These are phyloP conservation scores for Bonia amplexicaulis DNA, from an alignment of 176 grass and related monocot genomes.

Conservation along the genomic window DNA sequence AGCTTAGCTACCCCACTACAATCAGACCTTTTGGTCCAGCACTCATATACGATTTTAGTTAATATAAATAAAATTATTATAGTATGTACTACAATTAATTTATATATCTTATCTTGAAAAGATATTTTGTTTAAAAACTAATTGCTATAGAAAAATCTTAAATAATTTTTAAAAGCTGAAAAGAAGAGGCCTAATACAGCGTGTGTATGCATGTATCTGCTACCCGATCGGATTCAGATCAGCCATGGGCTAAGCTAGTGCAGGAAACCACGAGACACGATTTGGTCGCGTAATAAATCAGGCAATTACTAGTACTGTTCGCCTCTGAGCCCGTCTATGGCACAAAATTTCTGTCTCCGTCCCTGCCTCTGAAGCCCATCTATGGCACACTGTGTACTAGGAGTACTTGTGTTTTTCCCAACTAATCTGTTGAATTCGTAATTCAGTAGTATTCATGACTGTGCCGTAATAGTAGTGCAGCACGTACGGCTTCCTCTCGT, in stretches of 20 bases:
- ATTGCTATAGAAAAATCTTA: too few relatives aligned
- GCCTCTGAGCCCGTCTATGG: too few relatives aligned
- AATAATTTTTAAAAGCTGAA: too few relatives aligned
- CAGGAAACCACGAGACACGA: background rate
- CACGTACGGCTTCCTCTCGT: background rate
- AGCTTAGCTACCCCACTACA: background rate
- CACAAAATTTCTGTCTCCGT: too few relatives aligned
- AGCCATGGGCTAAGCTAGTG: background rate
- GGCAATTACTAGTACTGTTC: slow-evolving; percentile 16
- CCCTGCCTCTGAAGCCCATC: background rate
- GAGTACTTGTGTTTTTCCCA: background rate
- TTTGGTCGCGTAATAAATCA: slow-evolving; percentile 29
- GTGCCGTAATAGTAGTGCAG: background rate
- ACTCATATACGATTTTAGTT: too few relatives aligned
- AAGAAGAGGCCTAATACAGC: background rate
- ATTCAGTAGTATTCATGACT: background rate
- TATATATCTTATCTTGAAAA: too few relatives aligned
- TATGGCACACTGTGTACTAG: background rate
- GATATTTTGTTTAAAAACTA: too few relatives aligned
- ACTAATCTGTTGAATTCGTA: slow-evolving; percentile 4
- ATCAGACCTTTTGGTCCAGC: background rate
- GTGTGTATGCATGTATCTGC: background rate
- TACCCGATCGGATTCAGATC: background rate
- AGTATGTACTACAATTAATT: fast-evolving
- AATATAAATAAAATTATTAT: too few relatives aligned